Base-by-base conservation (phyloP, 257 asterid species). In the Scutellaria barbata region DNA sequence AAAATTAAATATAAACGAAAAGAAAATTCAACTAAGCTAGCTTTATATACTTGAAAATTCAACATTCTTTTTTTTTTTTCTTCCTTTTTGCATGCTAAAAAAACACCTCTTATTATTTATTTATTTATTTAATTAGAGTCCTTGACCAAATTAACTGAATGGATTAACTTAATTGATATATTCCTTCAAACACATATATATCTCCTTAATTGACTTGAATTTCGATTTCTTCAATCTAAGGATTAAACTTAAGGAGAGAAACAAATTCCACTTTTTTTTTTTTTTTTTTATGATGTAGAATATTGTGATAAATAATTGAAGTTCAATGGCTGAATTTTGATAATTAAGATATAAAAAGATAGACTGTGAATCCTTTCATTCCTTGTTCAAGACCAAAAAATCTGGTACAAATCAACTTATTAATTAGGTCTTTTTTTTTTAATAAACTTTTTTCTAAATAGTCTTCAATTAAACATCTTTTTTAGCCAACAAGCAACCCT, bases 181-280 rank as follows among this genome's bases (percentile, higher is more conserved):
- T 5, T 4, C 35, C 35, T 30, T 30, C 35, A 30, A 30, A 30
- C 5, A 30, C 5, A 59, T 37, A 35, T 47, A 12, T 52, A 22
- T 52, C 57, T 40, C 65, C 63, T 22, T 22, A 22, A 22, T 73
- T 73, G 77, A 63, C 77, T 63, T 41, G 62, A 72, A 62, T 72
- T 62, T 72, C 48, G 18, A 6, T 47, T 46, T 16, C 52, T 71
- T 59, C 33, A 71, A 59, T 3, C 57, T 7, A 8, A 68, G 54
- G 58, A 39, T 11, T 20, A 6, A 47, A 55, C 1, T 69, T 40
- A 7, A 53, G 22, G 14, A 63, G 5, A 6, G 5, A 45, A 6
- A 8, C 13, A 9, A 57, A 48, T 47, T 50, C 30, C 35, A 51
- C 61, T 13, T 47, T n/a, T n/a, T n/a, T n/a, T n/a, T n/a, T n/a